These are phyloP conservation scores for Orbilia quercus DNA, from an alignment of 2,329 filamentous ascomycete species.

Conservation along the genomic window DNA sequence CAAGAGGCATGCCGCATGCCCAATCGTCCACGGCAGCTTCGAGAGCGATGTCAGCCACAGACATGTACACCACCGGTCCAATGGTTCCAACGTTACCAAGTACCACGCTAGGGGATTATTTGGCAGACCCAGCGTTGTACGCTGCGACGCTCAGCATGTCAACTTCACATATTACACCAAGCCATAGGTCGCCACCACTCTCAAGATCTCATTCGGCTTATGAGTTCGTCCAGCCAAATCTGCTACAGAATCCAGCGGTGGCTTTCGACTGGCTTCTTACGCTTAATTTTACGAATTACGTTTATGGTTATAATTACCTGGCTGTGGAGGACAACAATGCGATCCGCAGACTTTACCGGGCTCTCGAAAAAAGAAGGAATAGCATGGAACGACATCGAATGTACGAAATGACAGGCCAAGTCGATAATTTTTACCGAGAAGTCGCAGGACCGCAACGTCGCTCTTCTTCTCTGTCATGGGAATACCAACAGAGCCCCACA, in stretches of 20 bases:
- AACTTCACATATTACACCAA: constrained; percentile 45
- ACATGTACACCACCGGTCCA: constrained; percentile 48
- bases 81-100: constrained; percentile 48
- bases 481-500: constrained; percentile 34
- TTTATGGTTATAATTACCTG: constrained; percentile 52
- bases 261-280: constrained; percentile 51
- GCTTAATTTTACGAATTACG: constrained; percentile 49
- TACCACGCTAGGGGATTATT: constrained; percentile 45
- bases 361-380: constrained; percentile 45
- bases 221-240: constrained; percentile 47
- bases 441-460: constrained; percentile 35
- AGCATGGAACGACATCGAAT: constrained; percentile 45
- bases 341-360: constrained; percentile 42
- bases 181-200: constrained; percentile 34
- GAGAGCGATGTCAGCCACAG: constrained; percentile 36
- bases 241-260: constrained; percentile 35
- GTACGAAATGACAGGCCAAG: constrained; percentile 49
- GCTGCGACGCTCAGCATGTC: constrained; percentile 53
- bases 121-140: constrained; percentile 41
- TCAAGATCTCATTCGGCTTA: constrained; percentile 49
- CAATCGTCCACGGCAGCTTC: constrained; percentile 33
- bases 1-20: constrained; percentile 43
- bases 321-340: constrained; percentile 46
- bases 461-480: constrained; percentile 25
- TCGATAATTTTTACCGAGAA: constrained; percentile 49